Evolutionary conservation across 2,329 filamentous ascomycete species (phyloP).

Genomic region (Fusarium odoratissimum): DNA sequence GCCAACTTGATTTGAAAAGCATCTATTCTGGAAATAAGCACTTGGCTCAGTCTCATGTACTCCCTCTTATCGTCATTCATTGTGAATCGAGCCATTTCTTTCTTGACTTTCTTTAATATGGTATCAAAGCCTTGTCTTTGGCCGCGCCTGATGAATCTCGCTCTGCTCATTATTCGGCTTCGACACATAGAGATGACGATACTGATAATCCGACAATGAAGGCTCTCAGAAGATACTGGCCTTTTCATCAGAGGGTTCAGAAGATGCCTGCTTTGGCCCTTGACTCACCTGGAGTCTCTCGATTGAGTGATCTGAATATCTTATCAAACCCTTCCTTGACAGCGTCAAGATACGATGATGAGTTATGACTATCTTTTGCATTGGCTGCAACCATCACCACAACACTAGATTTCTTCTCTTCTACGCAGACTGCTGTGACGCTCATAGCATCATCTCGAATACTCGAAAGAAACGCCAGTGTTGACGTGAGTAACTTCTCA

Average conservation of each 20-base stretch:
- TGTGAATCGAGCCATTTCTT: neutral
- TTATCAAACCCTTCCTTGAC: slow-evolving; percentile 32
- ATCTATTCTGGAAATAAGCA: neutral
- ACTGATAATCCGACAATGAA: neutral
- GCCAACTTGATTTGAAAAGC: neutral
- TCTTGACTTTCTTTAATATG: neutral
- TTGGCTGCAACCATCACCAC: slow-evolving; percentile 39
- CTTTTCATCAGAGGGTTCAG: neutral
- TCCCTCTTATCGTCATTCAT: neutral
- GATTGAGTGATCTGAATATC: slow-evolving; percentile 20
- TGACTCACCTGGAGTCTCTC: neutral
- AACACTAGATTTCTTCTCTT: slow-evolving; percentile 15
- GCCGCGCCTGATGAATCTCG: neutral
- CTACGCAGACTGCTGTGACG: slow-evolving; percentile 36
- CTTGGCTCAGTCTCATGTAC: neutral
- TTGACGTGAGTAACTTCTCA: slow-evolving; percentile 29
- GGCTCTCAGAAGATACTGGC: neutral
- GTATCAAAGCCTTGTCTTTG: neutral
- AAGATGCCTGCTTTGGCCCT: neutral
- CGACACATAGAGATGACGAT: slow-evolving; percentile 26
- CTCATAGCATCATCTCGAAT: slow-evolving; percentile 14
- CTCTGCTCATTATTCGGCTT: slow-evolving; percentile 16
- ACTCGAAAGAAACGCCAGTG: slow-evolving; percentile 36
- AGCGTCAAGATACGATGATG: slow-evolving; percentile 19
- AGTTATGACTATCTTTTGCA: neutral